Evolutionary conservation across 2,329 filamentous ascomycete species (phyloP).

Genomic region (Pezicula rhizophila): DNA sequence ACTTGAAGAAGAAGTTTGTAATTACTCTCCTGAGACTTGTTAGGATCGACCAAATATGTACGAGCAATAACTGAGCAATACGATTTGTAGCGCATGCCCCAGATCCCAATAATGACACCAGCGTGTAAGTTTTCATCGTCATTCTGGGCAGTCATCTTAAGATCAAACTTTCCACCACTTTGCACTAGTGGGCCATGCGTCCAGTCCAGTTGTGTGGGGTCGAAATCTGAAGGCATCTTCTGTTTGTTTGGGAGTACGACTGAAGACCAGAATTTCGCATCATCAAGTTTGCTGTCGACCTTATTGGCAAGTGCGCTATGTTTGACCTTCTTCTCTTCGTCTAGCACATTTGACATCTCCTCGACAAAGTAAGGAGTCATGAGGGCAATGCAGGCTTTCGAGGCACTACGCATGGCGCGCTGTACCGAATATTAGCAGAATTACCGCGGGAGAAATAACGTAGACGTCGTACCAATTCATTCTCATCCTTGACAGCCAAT

Average conservation of each 20-base stretch:
- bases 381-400: slow-evolving; percentile 86
- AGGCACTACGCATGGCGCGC: slow-evolving; percentile 89
- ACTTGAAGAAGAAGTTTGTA: slow-evolving; percentile 84
- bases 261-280: slow-evolving; percentile 86
- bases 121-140: slow-evolving; percentile 81
- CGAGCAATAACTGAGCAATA: slow-evolving; percentile 90
- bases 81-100: slow-evolving; percentile 91
- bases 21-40: slow-evolving; percentile 88
- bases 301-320: slow-evolving; percentile 82
- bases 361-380: slow-evolving; percentile 97
- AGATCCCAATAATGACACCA: slow-evolving; percentile 86
- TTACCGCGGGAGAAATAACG: slow-evolving; percentile 3
- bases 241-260: slow-evolving; percentile 61
- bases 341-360: slow-evolving; percentile 93
- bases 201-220: slow-evolving; percentile 87
- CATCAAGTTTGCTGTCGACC: slow-evolving; percentile 86
- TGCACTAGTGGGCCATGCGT: slow-evolving; percentile 85
- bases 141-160: slow-evolving; percentile 72
- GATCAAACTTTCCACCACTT: slow-evolving; percentile 91
- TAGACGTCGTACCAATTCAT: slow-evolving; percentile 59
- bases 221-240: slow-evolving; percentile 82
- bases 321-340: slow-evolving; percentile 95
- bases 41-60: slow-evolving; percentile 94
- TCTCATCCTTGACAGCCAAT: slow-evolving; percentile 90
- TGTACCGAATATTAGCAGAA: slow-evolving; percentile 22